These are phyloP conservation scores for Harrya chromipes DNA, from an alignment of 768 basidiomycete genomes.

Conservation along the genomic window DNA sequence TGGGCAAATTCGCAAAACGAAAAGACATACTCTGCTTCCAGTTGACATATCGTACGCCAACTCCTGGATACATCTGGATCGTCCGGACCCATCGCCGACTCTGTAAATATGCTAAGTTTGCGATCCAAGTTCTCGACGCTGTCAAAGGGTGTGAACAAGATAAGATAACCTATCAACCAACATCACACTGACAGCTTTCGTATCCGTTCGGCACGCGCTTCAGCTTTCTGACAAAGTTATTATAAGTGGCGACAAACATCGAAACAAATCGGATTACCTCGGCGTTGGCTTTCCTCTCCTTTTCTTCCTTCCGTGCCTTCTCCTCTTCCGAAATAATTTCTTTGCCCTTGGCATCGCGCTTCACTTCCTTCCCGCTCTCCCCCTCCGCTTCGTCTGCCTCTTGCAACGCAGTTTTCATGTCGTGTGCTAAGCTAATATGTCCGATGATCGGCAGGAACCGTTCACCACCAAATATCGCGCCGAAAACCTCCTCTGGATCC, in stretches of 20 bases:
- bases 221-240: slow-evolving; percentile 59
- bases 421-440: slow-evolving; percentile 79
- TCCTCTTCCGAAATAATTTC: slow-evolving; percentile 66
- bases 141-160: slow-evolving; percentile 2
- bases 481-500: slow-evolving; percentile 80
- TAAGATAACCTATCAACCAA: not conserved
- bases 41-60: slow-evolving; percentile 72
- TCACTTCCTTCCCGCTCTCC: slow-evolving; percentile 37
- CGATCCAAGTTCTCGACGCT: slow-evolving; percentile 69
- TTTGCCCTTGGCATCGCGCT: slow-evolving; percentile 51
- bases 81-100: slow-evolving; percentile 68
- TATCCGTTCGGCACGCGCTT: slow-evolving; percentile 72
- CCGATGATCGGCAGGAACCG: slow-evolving; percentile 86
- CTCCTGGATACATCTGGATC: slow-evolving; percentile 69
- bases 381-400: slow-evolving; percentile 74
- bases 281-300: slow-evolving; percentile 57
- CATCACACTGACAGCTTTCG: slow-evolving; percentile 47
- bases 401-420: slow-evolving; percentile 92
- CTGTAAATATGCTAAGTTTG: slow-evolving; percentile 85
- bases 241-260: slow-evolving; percentile 1
- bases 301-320: slow-evolving; percentile 70
- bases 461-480: slow-evolving; percentile 88
- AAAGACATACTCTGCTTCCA: slow-evolving; percentile 75
- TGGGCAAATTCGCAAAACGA: not conserved
- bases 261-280: slow-evolving; percentile 48